Evolutionary conservation across 495 filamentous ascomycete species (phyloP).

Genomic region (Hypoxylon fragiforme): DNA sequence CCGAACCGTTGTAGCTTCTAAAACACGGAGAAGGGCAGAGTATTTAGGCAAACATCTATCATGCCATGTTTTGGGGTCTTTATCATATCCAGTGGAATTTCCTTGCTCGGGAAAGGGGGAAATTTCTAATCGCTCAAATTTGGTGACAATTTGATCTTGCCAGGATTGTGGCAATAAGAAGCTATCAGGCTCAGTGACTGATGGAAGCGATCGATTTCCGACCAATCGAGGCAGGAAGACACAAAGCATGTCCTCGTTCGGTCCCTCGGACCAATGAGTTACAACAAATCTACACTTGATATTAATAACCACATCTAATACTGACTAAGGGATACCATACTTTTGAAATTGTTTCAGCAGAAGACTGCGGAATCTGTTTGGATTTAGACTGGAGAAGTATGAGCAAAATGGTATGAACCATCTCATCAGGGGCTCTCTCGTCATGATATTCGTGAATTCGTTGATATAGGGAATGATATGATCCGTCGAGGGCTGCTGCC

Average conservation of each 20-base stretch:
- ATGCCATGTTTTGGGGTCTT: conserved; percentile 57
- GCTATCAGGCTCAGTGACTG: conserved; percentile 54
- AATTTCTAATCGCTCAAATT: conserved; percentile 59
- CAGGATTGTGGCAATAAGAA: conserved; percentile 66
- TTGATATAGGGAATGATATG: conserved; percentile 69
- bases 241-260: conserved; percentile 68
- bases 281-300: conserved; percentile 62
- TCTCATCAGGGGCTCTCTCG: conserved; percentile 60
- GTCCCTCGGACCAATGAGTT: conserved; percentile 66
- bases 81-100: conserved; percentile 44
- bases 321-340: conserved; percentile 43
- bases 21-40: conserved; percentile 53
- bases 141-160: conserved; percentile 68
- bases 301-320: conserved; percentile 25
- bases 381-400: conserved; percentile 70
- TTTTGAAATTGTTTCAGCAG: conserved; percentile 80
- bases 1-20: conserved; percentile 53
- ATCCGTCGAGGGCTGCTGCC: conserved; percentile 80
- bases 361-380: conserved; percentile 75
- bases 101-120: conserved; percentile 60
- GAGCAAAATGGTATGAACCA: conserved; percentile 85
- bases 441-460: conserved; percentile 63
- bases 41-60: conserved; percentile 60
- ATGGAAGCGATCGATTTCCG: conserved; percentile 54
- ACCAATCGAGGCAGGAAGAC: conserved; percentile 70